phyloP scores from a whole-genome alignment of 2,329 filamentous ascomycete species.

The Zalaria sp. region DNA sequence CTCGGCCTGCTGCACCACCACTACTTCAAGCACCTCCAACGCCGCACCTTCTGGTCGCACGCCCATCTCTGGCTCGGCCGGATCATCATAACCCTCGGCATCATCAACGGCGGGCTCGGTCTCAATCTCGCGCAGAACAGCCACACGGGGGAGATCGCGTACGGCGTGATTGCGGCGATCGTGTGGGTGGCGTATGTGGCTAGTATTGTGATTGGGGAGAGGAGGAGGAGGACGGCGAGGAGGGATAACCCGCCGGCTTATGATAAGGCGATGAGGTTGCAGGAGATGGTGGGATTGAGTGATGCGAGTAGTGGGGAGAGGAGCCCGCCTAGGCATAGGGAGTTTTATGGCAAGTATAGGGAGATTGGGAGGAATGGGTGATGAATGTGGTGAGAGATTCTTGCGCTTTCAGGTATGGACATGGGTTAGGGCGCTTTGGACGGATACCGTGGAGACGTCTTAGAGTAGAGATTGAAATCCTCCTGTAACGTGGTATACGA shows the following conservation, averaged over 20 bases:
- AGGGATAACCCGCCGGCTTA: constrained; percentile 10
- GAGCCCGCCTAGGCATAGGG: not conserved
- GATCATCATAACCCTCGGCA: constrained; percentile 6
- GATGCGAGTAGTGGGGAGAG: not conserved
- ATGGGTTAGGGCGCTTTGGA: too few species aligned
- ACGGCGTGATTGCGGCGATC: constrained; percentile 34
- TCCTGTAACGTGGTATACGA: too few species aligned
- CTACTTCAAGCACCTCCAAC: constrained; percentile 32
- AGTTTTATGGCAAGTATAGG: not conserved
- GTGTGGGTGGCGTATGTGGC: constrained; percentile 29
- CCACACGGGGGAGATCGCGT: constrained; percentile 25
- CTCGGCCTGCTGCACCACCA: constrained; percentile 38
- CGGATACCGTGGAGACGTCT: too few species aligned
- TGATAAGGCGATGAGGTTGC: not conserved
- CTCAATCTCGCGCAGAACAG: constrained; percentile 4
- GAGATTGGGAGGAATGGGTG: too few species aligned
- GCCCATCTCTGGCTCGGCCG: constrained; percentile 14
- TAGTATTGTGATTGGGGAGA: constrained; percentile 14
- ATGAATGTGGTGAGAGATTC: too few species aligned
- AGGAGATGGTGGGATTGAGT: not conserved
- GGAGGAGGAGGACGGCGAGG: constrained; percentile 6
- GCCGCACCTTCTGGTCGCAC: constrained; percentile 29
- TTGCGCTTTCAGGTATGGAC: too few species aligned
- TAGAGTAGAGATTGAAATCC: too few species aligned
- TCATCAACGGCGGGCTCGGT: constrained; percentile 6